Evolutionary conservation across 176 grass and related monocot species (phyloP).

Genomic region (Pharus latifolius): DNA sequence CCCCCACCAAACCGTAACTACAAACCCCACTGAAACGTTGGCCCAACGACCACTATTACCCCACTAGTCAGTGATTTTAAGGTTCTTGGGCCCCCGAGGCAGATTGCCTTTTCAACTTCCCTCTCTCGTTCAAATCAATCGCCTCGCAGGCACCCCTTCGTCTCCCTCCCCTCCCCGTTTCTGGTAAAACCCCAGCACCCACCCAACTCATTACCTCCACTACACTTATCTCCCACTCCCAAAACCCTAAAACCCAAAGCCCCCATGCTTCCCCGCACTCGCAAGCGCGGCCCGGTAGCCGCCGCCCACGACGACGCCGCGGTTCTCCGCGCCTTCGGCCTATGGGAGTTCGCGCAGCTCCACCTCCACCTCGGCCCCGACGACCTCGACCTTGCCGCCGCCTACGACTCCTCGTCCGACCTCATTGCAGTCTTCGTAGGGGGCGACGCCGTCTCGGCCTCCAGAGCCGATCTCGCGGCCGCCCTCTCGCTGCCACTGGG

Average conservation of each 20-base stretch:
- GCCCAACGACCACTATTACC: accelerated
- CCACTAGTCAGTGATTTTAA: neutral
- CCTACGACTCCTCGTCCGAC: neutral
- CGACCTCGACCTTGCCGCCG: neutral
- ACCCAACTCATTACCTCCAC: neutral
- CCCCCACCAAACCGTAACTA: neutral
- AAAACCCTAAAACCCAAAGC: neutral
- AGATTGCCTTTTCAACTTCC: neutral
- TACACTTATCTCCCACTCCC: neutral
- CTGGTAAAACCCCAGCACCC: slow-evolving; percentile 15
- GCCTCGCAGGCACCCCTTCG: neutral
- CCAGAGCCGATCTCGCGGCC: neutral
- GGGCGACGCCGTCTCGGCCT: neutral
- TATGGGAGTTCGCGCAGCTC: slow-evolving; percentile 6
- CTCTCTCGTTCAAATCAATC: slow-evolving; percentile 26
- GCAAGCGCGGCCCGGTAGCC: neutral
- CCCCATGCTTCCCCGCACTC: neutral
- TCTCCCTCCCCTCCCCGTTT: neutral
- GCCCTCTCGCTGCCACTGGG: slow-evolving; percentile 7
- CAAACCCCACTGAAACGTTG: neutral
- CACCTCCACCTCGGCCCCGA: neutral
- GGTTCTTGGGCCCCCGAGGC: neutral
- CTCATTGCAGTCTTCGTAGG: neutral
- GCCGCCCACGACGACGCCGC: neutral
- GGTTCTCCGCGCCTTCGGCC: neutral